Conservation (phyloP, 129 eudicot genomes). For the Escallonia herrerae region DNA sequence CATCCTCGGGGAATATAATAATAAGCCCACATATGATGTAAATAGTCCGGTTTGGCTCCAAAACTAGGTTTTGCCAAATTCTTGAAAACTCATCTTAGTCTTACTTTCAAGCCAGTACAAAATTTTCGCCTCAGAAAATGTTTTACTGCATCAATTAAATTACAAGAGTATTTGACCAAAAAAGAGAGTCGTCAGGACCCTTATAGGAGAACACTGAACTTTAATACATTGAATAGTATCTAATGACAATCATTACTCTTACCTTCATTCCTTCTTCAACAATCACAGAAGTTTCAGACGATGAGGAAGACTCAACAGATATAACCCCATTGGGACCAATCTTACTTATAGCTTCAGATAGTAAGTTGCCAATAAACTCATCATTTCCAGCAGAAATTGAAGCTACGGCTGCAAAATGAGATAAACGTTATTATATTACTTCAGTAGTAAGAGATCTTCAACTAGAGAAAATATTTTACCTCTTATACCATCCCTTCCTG, state of each 20-base stretch:
- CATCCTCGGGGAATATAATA: too few species aligned
- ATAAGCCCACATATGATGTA: too few species aligned
- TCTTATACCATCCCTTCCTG: constrained; percentile 65
- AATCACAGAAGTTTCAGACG: constrained; percentile 63
- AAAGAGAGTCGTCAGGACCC: too few species aligned
- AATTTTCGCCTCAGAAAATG: too few species aligned
- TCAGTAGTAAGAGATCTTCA: not conserved
- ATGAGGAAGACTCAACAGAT: constrained; percentile 62
- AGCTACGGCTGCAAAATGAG: constrained; percentile 65
- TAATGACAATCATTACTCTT: not conserved
- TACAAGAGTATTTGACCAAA: too few species aligned
- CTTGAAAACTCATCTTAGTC: too few species aligned
- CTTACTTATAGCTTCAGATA: constrained; percentile 76
- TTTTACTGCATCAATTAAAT: too few species aligned
- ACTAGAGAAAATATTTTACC: constrained; percentile 21
- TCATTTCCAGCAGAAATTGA: constrained; percentile 91
- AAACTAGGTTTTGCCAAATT: too few species aligned
- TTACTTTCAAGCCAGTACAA: too few species aligned
- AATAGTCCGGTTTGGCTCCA: too few species aligned
- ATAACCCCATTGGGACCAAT: constrained; percentile 89
- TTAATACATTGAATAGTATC: too few species aligned
- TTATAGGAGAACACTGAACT: too few species aligned
- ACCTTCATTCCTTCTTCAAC: constrained; percentile 99
- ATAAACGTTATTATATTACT: not conserved
- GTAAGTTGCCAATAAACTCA: constrained; percentile 66